Evolutionary conservation across 805 yeast genomes (phyloP), one percentile per base, ranked within the genome.

Genomic region (Myxozyma lipomycoides): DNA sequence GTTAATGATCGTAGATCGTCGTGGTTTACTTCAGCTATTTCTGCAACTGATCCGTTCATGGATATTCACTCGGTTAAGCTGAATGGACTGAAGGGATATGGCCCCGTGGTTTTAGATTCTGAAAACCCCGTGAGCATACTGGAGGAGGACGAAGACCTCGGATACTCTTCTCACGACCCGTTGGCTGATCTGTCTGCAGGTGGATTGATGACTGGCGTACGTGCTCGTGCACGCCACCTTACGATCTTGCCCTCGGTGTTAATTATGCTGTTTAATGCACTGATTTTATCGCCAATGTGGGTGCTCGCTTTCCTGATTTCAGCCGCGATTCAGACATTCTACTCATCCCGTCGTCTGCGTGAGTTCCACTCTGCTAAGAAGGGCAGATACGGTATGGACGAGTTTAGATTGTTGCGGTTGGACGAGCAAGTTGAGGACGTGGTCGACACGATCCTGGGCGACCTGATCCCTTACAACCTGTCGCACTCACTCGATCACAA

Each of bases 1-100:
- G 77, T 82, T 51, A 85, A 87, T 56, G 96, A 87, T 68, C 82
- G 82, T 57, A 77, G 95, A 59, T 81, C 95, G 3, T 77, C 86
- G 15, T 88, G 86, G 83, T 86, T 85, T 78, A 86, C 95, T 1
- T 74, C 95, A 0, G 86, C 86, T 3, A 84, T 84, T 32, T 78
- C 84, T 0, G 61, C 67, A 24, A 67, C 72, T 34, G 87, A 84
- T 59, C 88, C 88, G 0, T 83, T 81, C 62, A 67, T 69, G 48
- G 66, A 64, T 17, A 59, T 72, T 10, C 51, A 46, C 17, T 22
- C 21, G 18, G 39, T 53, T 19, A 41, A 70, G 62, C 51, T 62
- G 61, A 38, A 64, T 62, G 46, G 64, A 66, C 34, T 64, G 48
- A 50, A 67, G 69, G 76, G 77, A 1, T 85, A 81, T 64, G 78